Evolutionary conservation across 169 alveolate genomes (phyloP), one percentile per base, ranked within the genome.

Genomic region (Babesia bovis): DNA sequence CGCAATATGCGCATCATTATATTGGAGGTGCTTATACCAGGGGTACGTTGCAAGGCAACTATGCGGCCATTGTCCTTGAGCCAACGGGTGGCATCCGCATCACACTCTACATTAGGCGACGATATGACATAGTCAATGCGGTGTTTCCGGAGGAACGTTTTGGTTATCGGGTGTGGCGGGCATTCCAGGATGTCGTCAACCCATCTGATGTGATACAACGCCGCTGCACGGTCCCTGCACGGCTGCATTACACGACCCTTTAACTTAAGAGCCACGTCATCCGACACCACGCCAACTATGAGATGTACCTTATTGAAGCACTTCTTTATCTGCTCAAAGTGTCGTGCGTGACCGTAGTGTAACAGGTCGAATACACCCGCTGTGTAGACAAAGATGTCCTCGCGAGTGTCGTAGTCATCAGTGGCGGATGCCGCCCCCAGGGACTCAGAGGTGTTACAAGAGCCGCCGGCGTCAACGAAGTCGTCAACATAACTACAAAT

Each of bases 321-420:
- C 73, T 95, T 95, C 84, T 97, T 97, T 42, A 97, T 97, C 78
- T 96, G 98, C 60, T 97, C 98, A 19, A 97, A 81, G 44, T 95
- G 97, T 60, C 96, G 89, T 73, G 95, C 96, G 74, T 97, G 99
- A 6, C 99, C 99, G 61, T 95, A 82, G 75, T 97, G 99, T 52
- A 96, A 90, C 91, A 96, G 90, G 75, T 97, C 99, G 81, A 94
- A 97, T 35, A 96, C 98, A 0, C 99, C 99, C 28, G 82, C 87
- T n/a, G 94, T 87, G 53, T 90, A 91, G 58, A 91, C 84, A 30
- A 60, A 61, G 25, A 85, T 60, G 32, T 63, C 73, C 28, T 63
- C 73, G n/a, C 73, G 15, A 7, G 73, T 63, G 15, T 63, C 73
- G 42, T 63, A 44, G 10, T 63, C 60, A 45, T 63, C 73, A 10